These are phyloP conservation scores for Monosporascus sp. DNA, from an alignment of 2,329 filamentous ascomycete genomes.

Conservation along the genomic window DNA sequence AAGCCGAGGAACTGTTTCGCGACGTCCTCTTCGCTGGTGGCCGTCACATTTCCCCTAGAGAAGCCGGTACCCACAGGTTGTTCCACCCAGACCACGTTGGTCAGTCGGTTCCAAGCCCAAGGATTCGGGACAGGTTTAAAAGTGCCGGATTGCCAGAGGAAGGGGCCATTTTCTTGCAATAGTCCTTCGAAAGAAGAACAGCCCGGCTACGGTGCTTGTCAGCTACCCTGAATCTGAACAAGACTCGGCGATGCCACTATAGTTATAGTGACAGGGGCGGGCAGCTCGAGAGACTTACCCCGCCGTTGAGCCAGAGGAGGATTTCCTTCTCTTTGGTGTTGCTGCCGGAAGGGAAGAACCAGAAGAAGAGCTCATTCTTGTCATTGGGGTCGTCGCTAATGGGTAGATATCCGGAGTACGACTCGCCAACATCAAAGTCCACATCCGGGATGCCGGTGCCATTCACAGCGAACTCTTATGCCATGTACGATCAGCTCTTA, in stretches of 20 bases:
- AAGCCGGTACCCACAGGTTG: conserved; percentile 67
- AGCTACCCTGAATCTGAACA: neutral
- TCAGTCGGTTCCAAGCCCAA: conserved; percentile 71
- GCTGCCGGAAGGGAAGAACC: conserved; percentile 50
- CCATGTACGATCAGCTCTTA: conserved; percentile 12
- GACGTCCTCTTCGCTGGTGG: conserved; percentile 61
- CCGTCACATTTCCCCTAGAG: conserved; percentile 58
- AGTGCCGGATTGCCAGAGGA: conserved; percentile 67
- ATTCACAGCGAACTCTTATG: conserved; percentile 52
- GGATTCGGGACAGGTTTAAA: conserved; percentile 59
- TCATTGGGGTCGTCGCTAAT: conserved; percentile 40
- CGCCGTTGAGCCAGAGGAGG: conserved; percentile 48
- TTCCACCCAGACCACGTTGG: conserved; percentile 73
- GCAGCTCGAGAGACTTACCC: conserved; percentile 25
- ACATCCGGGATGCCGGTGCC: conserved; percentile 59
- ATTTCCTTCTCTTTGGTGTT: conserved; percentile 43
- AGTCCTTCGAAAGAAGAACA: conserved; percentile 62
- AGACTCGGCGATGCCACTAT: neutral
- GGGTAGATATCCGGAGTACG: conserved; percentile 54
- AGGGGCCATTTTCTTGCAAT: conserved; percentile 73
- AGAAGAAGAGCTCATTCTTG: conserved; percentile 47
- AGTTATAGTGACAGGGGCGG: neutral
- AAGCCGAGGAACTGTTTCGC: conserved; percentile 72
- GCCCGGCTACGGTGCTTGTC: conserved; percentile 37
- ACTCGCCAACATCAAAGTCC: conserved; percentile 57